Conservation (phyloP, 2,329 filamentous ascomycete genomes). For the Colletotrichum cordylinicola region DNA sequence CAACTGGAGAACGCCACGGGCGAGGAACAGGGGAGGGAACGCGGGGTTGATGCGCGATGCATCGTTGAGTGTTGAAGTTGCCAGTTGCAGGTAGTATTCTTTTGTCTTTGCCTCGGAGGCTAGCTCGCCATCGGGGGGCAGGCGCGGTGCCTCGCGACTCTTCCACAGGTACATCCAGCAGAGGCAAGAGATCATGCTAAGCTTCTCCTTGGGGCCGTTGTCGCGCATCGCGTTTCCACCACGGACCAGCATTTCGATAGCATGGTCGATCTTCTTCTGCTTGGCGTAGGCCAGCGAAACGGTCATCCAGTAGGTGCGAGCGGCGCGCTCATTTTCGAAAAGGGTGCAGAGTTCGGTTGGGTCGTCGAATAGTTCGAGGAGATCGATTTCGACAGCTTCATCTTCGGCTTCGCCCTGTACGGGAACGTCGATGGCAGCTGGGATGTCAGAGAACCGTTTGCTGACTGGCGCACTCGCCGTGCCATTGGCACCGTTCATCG, state of each 20-base stretch:
- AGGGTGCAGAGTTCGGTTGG: slow-evolving; percentile 94
- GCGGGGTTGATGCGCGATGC: slow-evolving; percentile 93
- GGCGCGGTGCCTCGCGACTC: slow-evolving; percentile 77
- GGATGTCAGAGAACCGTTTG: slow-evolving; percentile 69
- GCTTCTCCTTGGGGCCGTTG: slow-evolving; percentile 79
- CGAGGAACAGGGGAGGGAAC: slow-evolving; percentile 89
- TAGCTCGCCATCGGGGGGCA: slow-evolving; percentile 65
- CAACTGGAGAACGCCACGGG: slow-evolving; percentile 86
- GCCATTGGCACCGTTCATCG: slow-evolving; percentile 50
- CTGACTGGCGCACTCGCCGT: slow-evolving; percentile 43
- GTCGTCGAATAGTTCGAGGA: slow-evolving; percentile 90
- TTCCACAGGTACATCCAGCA: slow-evolving; percentile 94
- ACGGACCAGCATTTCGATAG: slow-evolving; percentile 75
- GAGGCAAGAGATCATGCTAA: slow-evolving; percentile 82
- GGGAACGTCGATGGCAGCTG: slow-evolving; percentile 69
- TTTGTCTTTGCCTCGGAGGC: slow-evolving; percentile 84
- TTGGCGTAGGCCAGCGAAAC: slow-evolving; percentile 97
- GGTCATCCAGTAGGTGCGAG: slow-evolving; percentile 96
- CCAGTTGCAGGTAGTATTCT: slow-evolving; percentile 87
- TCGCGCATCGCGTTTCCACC: slow-evolving; percentile 75
- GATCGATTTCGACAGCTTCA: slow-evolving; percentile 87
- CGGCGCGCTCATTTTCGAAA: slow-evolving; percentile 91
- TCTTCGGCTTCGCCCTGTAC: slow-evolving; percentile 70
- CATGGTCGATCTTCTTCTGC: slow-evolving; percentile 89
- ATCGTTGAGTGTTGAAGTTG: slow-evolving; percentile 92